phyloP scores from a whole-genome alignment of 2,329 filamentous ascomycete species.

The Aspergillus awamori region DNA sequence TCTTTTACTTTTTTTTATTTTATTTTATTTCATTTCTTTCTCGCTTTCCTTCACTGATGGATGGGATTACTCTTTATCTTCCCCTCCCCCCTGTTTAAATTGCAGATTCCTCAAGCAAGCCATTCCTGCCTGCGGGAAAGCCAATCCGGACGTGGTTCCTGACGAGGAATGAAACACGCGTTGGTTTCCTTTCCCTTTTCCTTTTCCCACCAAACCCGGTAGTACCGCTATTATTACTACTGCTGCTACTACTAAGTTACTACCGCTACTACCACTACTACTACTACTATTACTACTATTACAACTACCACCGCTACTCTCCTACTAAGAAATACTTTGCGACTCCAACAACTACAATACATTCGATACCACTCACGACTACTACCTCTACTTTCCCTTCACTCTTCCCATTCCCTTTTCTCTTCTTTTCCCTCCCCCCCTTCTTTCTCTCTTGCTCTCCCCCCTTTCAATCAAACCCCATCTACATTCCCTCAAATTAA shows the following conservation, averaged over 20 bases:
- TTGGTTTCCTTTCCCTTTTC: slow-evolving; percentile 5
- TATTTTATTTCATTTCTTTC: slow-evolving; percentile 4
- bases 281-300: neutral
- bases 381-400: slow-evolving; percentile 7
- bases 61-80: no score
- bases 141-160: neutral
- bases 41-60: slow-evolving; percentile 7
- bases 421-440: no score
- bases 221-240: slow-evolving; percentile 4
- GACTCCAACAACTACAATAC: neutral
- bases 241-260: neutral
- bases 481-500: slow-evolving; percentile 8
- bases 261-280: slow-evolving; percentile 3
- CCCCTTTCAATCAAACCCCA: no score
- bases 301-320: slow-evolving; percentile 10
- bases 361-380: neutral
- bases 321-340: neutral
- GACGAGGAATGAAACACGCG: no score
- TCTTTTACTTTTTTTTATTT: neutral
- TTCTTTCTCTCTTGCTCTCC: no score
- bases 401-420: no score
- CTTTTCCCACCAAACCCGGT: slow-evolving; percentile 3
- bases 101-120: neutral
- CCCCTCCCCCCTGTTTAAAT: slow-evolving; percentile 1
- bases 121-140: neutral